Evolutionary conservation across 495 filamentous ascomycete genomes (phyloP).

Genomic region (Xanthoparmelia taractica): DNA sequence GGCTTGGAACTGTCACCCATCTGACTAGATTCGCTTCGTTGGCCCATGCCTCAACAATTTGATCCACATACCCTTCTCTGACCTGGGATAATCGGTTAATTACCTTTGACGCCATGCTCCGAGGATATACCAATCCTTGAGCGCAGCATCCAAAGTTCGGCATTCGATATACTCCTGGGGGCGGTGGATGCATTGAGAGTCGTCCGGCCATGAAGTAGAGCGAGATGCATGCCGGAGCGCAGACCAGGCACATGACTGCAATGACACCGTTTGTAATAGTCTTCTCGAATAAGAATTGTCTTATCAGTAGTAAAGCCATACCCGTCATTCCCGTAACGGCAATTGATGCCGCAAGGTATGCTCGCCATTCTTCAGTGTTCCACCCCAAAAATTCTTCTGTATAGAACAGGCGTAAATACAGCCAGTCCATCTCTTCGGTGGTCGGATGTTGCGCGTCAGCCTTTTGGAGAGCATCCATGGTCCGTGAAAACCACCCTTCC

Average conservation of each 20-base stretch:
- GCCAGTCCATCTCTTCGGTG: constrained; percentile 25
- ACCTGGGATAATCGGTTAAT: constrained; percentile 24
- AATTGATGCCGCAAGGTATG: constrained; percentile 35
- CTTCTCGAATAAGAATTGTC: constrained; percentile 20
- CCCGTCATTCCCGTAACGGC: constrained; percentile 23
- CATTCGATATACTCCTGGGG: constrained; percentile 32
- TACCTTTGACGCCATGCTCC: constrained; percentile 24
- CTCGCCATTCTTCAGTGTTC: constrained; percentile 45
- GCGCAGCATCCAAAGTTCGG: constrained; percentile 35
- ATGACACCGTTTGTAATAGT: constrained; percentile 29
- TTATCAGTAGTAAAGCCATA: constrained; percentile 23
- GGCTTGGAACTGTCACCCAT: constrained; percentile 31
- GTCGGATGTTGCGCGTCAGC: constrained; percentile 30
- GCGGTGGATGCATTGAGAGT: constrained; percentile 33
- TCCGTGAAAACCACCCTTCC: constrained; percentile 45
- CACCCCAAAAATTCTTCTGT: constrained; percentile 49
- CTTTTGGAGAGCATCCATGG: constrained; percentile 33
- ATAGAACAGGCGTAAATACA: constrained; percentile 54
- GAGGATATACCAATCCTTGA: constrained; percentile 34
- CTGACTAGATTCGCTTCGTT: constrained; percentile 25
- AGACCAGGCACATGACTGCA: constrained; percentile 26
- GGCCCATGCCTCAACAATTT: constrained; percentile 35
- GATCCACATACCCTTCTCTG: constrained; percentile 25
- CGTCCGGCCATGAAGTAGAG: constrained; percentile 37
- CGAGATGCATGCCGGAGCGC: constrained; percentile 31